Percentiles rank a stretch among this genome's conserved stretches.
These are phyloP conservation scores for Tricholoma sp. DNA, from an alignment of 768 basidiomycete species.

Conservation along the genomic window DNA sequence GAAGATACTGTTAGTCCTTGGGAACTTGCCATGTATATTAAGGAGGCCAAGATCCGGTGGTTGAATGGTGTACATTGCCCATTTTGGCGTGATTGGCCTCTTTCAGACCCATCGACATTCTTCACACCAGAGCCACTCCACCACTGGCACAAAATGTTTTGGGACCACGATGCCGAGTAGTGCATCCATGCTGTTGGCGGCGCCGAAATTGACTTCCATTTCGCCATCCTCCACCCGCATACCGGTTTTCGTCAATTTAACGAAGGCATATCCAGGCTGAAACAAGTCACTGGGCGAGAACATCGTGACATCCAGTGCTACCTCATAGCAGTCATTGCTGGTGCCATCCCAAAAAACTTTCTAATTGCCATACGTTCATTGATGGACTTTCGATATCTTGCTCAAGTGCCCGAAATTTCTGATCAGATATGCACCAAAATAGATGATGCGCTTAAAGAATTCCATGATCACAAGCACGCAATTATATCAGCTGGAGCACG, in stretches of 20 bases:
- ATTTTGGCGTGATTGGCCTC: constrained; percentile 33
- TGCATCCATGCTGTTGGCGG: constrained; percentile 24
- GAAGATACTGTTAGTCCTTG: constrained; percentile 14
- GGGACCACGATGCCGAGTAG: constrained; percentile 37
- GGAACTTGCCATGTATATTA: constrained; percentile 20
- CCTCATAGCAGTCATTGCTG: constrained; percentile 30
- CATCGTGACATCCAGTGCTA: too few relatives aligned
- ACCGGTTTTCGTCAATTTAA: constrained; percentile 33
- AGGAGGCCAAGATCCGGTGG: constrained; percentile 14
- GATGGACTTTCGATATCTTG: not conserved
- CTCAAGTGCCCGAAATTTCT: not conserved
- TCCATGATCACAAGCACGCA: not conserved
- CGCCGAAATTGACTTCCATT: constrained; percentile 31
- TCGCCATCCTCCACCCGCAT: constrained; percentile 30
- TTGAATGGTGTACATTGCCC: constrained; percentile 29
- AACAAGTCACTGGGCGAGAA: constrained; percentile 42
- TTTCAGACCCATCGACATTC: constrained; percentile 27
- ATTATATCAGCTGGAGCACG: not conserved
- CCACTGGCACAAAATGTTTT: constrained; percentile 31
- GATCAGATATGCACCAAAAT: not conserved
- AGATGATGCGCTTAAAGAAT: not conserved
- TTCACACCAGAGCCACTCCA: constrained; percentile 34
- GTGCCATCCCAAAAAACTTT: constrained; percentile 23
- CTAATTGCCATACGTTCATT: constrained; percentile 24
- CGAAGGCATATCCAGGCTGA: constrained; percentile 32